phyloP scores from a whole-genome alignment of 2,329 filamentous ascomycete species.

The Didymella keratinophila region DNA sequence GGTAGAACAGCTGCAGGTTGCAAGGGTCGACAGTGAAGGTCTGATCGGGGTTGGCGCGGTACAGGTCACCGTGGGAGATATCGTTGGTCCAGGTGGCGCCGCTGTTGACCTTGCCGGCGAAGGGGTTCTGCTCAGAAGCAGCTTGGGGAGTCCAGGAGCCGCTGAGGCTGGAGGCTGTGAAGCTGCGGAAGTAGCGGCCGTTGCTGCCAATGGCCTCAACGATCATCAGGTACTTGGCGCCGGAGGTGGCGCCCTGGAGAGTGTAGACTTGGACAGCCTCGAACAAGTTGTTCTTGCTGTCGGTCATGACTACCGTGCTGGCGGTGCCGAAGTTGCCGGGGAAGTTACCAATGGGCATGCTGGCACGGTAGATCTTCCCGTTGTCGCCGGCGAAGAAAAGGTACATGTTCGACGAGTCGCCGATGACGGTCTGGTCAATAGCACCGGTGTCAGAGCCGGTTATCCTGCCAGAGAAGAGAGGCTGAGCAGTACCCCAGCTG shows the following conservation, averaged over 20 bases:
- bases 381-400: slow-evolving; percentile 74
- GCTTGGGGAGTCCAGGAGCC: slow-evolving; percentile 68
- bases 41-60: slow-evolving; percentile 66
- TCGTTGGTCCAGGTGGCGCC: slow-evolving; percentile 72
- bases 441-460: slow-evolving; percentile 59
- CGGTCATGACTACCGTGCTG: slow-evolving; percentile 61
- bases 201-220: slow-evolving; percentile 66
- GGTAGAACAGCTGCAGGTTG: slow-evolving; percentile 71
- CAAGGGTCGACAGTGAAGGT: slow-evolving; percentile 70
- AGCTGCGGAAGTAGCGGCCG: slow-evolving; percentile 72
- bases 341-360: slow-evolving; percentile 69
- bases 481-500: slow-evolving; percentile 62
- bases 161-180: slow-evolving; percentile 64
- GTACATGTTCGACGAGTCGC: slow-evolving; percentile 68
- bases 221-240: slow-evolving; percentile 69
- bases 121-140: slow-evolving; percentile 63
- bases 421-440: slow-evolving; percentile 72
- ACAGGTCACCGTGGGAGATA: slow-evolving; percentile 70
- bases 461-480: slow-evolving; percentile 66
- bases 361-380: slow-evolving; percentile 69
- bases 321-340: slow-evolving; percentile 65
- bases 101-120: slow-evolving; percentile 72
- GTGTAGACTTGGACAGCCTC: slow-evolving; percentile 74
- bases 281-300: slow-evolving; percentile 65
- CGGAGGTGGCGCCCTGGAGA: slow-evolving; percentile 52